Base-by-base conservation (phyloP, 192 early-diverging fungal species). In the Geranomyces variabilis region DNA sequence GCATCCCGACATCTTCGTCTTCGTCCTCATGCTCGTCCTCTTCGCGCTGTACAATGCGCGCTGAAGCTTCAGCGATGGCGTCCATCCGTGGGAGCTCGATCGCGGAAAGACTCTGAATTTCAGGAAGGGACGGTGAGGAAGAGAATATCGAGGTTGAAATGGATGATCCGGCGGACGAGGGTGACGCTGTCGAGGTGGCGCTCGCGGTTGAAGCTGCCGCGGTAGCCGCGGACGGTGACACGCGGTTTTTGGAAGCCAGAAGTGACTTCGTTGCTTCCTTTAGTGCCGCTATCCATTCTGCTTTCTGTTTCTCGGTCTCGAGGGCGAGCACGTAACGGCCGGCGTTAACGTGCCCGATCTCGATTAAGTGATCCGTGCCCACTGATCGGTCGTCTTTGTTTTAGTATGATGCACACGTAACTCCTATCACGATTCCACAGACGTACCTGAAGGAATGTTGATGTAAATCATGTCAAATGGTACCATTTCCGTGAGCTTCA, bases 401-500 rank as follows among this genome's bases (percentile, higher is more conserved):
- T 41, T 41, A 41, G 36, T 10, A 41, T n/a, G n/a, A n/a, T n/a
- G n/a, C n/a, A n/a, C n/a, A n/a, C n/a, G n/a, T n/a, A n/a, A n/a
- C n/a, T n/a, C n/a, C n/a, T n/a, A n/a, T n/a, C n/a, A n/a, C 46
- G 19, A 47, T 14, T 47, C 12, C 12, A 47, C 12, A 12, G 19
- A 15, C 51, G 6, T 36, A 60, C 64, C 70, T 19, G 63, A 45
- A 7, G 76, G 76, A 44, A 67, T 61, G 46, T 81, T 78, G 61
- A 85, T 66, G 21, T 76, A 43, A 51, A 85, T 80, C 74, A 74
- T 78, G 58, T 82, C 81, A 63, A 83, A 83, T 0, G 85, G 75
- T 14, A 81, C 73, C 75, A 80, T 82, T 8, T 74, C 77, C 29
- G 84, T 59, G 14, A 86, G 41, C 71, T 86, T 86, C 29, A 83